phyloP scores from a whole-genome alignment of 768 basidiomycete species.

The Trametes gibbosa region DNA sequence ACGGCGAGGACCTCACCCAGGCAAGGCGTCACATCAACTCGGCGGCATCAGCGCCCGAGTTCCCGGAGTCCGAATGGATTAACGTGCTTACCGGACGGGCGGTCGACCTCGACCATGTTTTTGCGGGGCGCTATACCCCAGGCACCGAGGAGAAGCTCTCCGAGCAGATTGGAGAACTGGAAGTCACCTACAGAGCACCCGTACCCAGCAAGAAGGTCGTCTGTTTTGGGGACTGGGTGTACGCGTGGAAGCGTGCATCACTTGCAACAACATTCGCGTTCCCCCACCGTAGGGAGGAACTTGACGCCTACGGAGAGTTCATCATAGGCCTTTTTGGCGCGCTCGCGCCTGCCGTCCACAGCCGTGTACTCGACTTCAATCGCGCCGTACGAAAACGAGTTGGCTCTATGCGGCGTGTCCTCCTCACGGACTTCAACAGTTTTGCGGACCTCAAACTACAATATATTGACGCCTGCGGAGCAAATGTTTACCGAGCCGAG shows the following conservation, averaged over 20 bases:
- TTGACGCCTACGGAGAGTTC: too few species aligned
- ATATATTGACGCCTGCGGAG: background rate
- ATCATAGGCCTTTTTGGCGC: slow-evolving; percentile 25
- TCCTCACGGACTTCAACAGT: slow-evolving; percentile 24
- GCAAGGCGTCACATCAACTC: too few species aligned
- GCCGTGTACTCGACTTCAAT: slow-evolving; percentile 32
- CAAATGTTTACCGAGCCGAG: background rate
- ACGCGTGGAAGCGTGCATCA: slow-evolving; percentile 21
- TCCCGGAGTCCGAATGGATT: too few species aligned
- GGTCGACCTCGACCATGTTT: too few species aligned
- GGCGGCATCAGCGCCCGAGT: too few species aligned
- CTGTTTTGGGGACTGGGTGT: slow-evolving; percentile 25
- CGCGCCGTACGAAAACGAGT: slow-evolving; percentile 29
- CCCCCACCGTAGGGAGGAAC: slow-evolving; percentile 27
- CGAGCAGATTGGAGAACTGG: slow-evolving; percentile 18
- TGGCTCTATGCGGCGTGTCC: slow-evolving; percentile 11
- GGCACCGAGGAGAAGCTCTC: slow-evolving; percentile 8
- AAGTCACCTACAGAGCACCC: too few species aligned
- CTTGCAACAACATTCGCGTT: slow-evolving; percentile 26
- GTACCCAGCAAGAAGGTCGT: slow-evolving; percentile 20
- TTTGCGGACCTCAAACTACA: slow-evolving; percentile 13
- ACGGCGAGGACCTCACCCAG: too few species aligned
- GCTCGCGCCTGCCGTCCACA: slow-evolving; percentile 9
- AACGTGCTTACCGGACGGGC: too few species aligned
- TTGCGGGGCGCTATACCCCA: too few species aligned